Percentiles rank a stretch among this genome's conserved stretches.
These are phyloP conservation scores for Cyberlindnera mississippiensis DNA, from an alignment of 805 yeast species.

Conservation along the genomic window DNA sequence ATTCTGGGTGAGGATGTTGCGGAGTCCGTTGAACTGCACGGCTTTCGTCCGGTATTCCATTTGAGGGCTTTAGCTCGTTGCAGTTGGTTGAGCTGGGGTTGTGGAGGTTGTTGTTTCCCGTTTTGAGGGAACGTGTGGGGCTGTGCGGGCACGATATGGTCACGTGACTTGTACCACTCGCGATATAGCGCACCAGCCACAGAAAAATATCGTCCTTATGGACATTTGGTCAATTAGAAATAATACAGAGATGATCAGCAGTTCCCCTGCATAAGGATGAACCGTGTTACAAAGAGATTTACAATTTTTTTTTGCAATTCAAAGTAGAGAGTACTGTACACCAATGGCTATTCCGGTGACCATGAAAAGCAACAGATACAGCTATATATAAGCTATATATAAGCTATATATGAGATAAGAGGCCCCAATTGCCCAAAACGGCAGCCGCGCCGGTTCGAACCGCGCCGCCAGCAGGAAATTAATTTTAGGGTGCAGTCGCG, in stretches of 20 bases:
- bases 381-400: too few relatives aligned
- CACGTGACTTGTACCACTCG: too few relatives aligned
- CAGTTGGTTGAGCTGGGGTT: too few relatives aligned
- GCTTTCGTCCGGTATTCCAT: slow-evolving; percentile 15
- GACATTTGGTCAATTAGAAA: slow-evolving; percentile 99
- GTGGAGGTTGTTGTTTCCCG: too few relatives aligned
- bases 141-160: not conserved
- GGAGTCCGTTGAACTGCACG: slow-evolving; percentile 22
- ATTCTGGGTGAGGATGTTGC: slow-evolving; percentile 68
- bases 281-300: slow-evolving; percentile 99
- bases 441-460: too few relatives aligned
- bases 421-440: too few relatives aligned
- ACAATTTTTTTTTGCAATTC: slow-evolving; percentile 24
- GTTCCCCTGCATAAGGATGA: slow-evolving; percentile 99
- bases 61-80: too few relatives aligned
- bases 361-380: too few relatives aligned
- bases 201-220: slow-evolving; percentile 43
- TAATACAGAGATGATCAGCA: slow-evolving; percentile 99
- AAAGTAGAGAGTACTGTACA: not conserved
- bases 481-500: too few relatives aligned
- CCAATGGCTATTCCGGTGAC: too few relatives aligned
- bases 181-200: not conserved
- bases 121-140: not conserved
- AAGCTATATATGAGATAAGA: too few relatives aligned
- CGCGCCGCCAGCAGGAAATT: too few relatives aligned